These are phyloP conservation scores for Blumeriella jaapii DNA, from an alignment of 2,329 filamentous ascomycete genomes.

Conservation along the genomic window DNA sequence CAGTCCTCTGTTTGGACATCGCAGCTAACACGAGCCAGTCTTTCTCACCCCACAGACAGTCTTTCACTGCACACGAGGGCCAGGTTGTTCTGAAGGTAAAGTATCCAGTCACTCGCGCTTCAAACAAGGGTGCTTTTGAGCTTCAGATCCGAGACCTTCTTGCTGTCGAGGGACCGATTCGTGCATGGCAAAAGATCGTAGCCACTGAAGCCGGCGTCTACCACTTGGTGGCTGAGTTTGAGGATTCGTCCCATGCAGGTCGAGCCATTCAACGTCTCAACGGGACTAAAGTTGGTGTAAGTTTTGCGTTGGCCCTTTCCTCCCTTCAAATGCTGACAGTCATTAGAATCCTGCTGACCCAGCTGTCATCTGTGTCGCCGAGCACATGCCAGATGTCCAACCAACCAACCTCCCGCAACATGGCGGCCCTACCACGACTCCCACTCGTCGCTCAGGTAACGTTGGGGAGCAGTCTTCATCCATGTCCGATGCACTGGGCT, in stretches of 20 bases:
- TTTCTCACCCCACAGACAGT: no score
- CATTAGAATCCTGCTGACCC: constrained; percentile 1
- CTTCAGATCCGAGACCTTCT: constrained; percentile 33
- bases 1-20: neutral
- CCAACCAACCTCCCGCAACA: neutral
- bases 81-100: constrained; percentile 42
- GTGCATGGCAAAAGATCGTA: constrained; percentile 36
- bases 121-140: constrained; percentile 27
- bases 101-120: constrained; percentile 13
- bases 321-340: neutral
- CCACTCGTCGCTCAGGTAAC: constrained; percentile 5
- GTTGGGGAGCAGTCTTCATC: neutral
- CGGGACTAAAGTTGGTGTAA: constrained; percentile 2
- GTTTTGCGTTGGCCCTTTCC: neutral
- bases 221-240: constrained; percentile 15
- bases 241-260: constrained; percentile 2
- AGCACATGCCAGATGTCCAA: constrained; percentile 2
- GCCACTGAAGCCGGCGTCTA: constrained; percentile 34
- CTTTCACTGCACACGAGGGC: constrained; percentile 38
- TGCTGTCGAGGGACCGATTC: constrained; percentile 38
- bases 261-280: constrained; percentile 4
- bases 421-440: constrained; percentile 1
- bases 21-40: no score
- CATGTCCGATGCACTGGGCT: constrained; percentile 1
- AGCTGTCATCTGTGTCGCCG: neutral